These are phyloP conservation scores for Parathielavia hyrcaniae DNA, from an alignment of 495 filamentous ascomycete species.

Conservation along the genomic window DNA sequence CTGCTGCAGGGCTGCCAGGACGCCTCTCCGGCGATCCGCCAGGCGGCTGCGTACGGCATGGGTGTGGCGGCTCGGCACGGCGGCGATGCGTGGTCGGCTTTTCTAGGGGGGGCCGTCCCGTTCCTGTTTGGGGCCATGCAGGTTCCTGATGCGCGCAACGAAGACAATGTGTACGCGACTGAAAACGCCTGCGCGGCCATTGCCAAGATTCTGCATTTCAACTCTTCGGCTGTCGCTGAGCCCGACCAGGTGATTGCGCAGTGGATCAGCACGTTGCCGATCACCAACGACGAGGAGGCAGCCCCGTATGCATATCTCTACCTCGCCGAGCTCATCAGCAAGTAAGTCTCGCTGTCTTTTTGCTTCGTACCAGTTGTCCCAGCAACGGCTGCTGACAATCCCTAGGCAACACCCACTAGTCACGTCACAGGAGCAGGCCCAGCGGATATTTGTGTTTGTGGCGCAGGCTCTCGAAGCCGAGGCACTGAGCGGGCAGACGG, in stretches of 20 bases:
- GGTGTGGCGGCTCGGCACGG: conserved; percentile 94
- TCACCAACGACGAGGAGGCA: conserved; percentile 93
- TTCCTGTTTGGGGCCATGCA: conserved; percentile 77
- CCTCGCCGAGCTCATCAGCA: conserved; percentile 81
- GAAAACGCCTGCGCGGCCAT: conserved; percentile 97
- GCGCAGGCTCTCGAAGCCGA: conserved; percentile 84
- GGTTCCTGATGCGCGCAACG: conserved; percentile 69
- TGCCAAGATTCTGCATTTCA: conserved; percentile 91
- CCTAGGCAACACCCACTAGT: conserved; percentile 81
- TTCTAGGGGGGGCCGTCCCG: conserved; percentile 70
- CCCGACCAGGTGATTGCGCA: conserved; percentile 62
- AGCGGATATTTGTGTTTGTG: conserved; percentile 74
- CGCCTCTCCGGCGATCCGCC: conserved; percentile 80
- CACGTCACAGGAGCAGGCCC: conserved; percentile 51
- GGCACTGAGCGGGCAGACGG: conserved; percentile 77
- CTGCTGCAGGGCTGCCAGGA: conserved; percentile 78
- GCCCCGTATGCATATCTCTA: conserved; percentile 95
- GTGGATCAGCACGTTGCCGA: conserved; percentile 87
- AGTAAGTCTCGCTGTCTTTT: conserved; percentile 57
- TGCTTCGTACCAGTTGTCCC: neutral
- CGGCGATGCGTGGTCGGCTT: conserved; percentile 73
- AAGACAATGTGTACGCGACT: conserved; percentile 91
- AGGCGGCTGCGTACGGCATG: conserved; percentile 93
- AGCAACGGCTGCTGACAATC: conserved; percentile 1
- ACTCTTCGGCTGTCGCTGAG: conserved; percentile 64